Conservation (phyloP, 1,284 basidiomycete species). For the Athelia sp. region DNA sequence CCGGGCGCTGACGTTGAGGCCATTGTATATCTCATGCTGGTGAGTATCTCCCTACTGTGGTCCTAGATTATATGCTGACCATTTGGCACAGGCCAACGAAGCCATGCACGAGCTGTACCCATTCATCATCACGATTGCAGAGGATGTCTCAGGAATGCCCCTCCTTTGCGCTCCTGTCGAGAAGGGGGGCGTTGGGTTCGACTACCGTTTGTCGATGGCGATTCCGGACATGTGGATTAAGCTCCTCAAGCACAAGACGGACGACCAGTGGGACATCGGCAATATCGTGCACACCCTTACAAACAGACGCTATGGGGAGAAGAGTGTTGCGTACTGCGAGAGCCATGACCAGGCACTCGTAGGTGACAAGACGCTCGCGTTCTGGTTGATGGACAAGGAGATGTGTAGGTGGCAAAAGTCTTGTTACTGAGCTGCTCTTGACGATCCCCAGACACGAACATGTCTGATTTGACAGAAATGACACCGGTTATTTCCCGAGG, state of each 20-base stretch:
- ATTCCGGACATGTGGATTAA: conserved; percentile 99
- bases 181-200: conserved; percentile 92
- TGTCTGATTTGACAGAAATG: conserved; percentile 87
- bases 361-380: conserved; percentile 96
- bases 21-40: conserved; percentile 95
- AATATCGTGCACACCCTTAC: conserved; percentile 88
- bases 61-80: background rate
- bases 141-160: conserved; percentile 99
- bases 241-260: conserved; percentile 86
- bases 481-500: conserved; percentile 90
- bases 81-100: conserved; percentile 77
- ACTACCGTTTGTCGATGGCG: conserved; percentile 97
- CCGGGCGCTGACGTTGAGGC: conserved; percentile 81
- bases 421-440: conserved; percentile 15
- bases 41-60: conserved; percentile 33
- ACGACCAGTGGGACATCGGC: conserved; percentile 87
- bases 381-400: conserved; percentile 99
- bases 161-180: conserved; percentile 79
- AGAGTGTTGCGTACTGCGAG: conserved; percentile 93
- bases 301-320: conserved; percentile 87
- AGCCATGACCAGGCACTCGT: conserved; percentile 98
- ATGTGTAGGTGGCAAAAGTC: conserved; percentile 70
- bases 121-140: conserved; percentile 84
- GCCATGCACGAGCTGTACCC: conserved; percentile 83
- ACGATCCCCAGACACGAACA: conserved; percentile 77